These are phyloP conservation scores for Trichoderma oligosporum DNA, from an alignment of 2,329 filamentous ascomycete species.

Conservation along the genomic window DNA sequence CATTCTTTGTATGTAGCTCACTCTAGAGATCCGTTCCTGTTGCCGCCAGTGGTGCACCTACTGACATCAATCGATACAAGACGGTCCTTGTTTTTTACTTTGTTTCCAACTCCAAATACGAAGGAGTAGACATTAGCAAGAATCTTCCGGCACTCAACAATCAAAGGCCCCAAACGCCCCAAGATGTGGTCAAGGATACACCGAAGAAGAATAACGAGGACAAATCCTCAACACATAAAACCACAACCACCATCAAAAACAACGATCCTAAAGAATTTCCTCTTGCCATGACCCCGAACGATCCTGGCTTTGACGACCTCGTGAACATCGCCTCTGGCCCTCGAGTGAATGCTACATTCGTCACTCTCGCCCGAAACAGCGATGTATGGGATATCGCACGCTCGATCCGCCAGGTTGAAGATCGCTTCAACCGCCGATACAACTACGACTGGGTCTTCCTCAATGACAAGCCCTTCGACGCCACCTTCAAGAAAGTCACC, in stretches of 20 bases:
- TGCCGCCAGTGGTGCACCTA: not conserved
- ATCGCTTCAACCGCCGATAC: constrained; percentile 95
- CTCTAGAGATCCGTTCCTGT: not conserved
- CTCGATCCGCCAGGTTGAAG: constrained; percentile 93
- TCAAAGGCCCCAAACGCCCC: not conserved
- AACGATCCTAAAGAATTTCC: constrained; percentile 37
- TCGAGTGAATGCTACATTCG: constrained; percentile 95
- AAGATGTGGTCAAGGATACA: constrained; percentile 17
- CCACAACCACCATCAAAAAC: constrained; percentile 27
- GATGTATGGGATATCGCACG: constrained; percentile 96
- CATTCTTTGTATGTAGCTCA: constrained; percentile 71
- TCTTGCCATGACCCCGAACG: constrained; percentile 50
- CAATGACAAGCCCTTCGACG: constrained; percentile 92
- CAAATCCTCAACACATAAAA: constrained; percentile 25
- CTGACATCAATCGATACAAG: constrained; percentile 36
- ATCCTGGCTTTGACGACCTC: constrained; percentile 52
- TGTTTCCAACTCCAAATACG: constrained; percentile 59
- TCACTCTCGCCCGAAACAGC: constrained; percentile 86
- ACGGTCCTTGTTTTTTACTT: constrained; percentile 75
- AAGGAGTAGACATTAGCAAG: constrained; percentile 33
- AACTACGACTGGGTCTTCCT: constrained; percentile 99
- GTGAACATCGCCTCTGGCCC: constrained; percentile 56
- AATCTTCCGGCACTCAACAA: not conserved
- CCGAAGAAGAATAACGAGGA: too few relatives aligned
- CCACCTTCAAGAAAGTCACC: constrained; percentile 89